A percentile compares a stretch with the other conserved stretches of the same genome.
These are phyloP conservation scores for Trichoderma oligosporum DNA, from an alignment of 2,329 filamentous ascomycete genomes.

Conservation along the genomic window DNA sequence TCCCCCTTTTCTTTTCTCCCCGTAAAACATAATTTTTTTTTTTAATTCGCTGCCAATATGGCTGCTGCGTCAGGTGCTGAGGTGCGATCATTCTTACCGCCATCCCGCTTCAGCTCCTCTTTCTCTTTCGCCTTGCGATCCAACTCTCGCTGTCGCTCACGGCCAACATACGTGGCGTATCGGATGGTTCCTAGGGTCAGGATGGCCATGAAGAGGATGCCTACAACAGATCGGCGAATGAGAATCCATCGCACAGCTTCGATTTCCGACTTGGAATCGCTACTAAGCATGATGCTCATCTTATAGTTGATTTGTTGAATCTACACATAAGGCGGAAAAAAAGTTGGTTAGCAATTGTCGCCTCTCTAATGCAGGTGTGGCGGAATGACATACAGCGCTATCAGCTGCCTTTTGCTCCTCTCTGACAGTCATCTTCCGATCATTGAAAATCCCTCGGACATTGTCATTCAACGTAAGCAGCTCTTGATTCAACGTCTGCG, in stretches of 20 bases:
- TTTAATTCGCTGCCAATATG: slow-evolving; percentile 56
- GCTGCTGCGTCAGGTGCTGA: slow-evolving; percentile 51
- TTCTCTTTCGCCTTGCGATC: slow-evolving; percentile 43
- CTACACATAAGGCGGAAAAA: slow-evolving; percentile 37
- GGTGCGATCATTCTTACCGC: slow-evolving; percentile 45
- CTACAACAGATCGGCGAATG: slow-evolving; percentile 59
- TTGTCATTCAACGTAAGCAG: slow-evolving; percentile 78
- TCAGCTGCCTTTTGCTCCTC: slow-evolving; percentile 85
- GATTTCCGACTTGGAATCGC: slow-evolving; percentile 86
- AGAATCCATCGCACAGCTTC: slow-evolving; percentile 86
- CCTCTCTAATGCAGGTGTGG: not conserved
- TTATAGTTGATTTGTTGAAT: slow-evolving; percentile 96
- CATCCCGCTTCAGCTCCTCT: slow-evolving; percentile 41
- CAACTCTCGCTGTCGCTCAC: slow-evolving; percentile 47
- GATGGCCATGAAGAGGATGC: slow-evolving; percentile 64
- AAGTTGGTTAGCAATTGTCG: not conserved
- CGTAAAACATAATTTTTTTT: too few relatives aligned
- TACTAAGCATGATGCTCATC: slow-evolving; percentile 85
- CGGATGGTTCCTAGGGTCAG: slow-evolving; percentile 57
- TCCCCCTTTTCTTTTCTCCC: not conserved
- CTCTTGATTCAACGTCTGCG: slow-evolving; percentile 81
- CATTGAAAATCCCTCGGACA: slow-evolving; percentile 93
- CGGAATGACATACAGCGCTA: slow-evolving; percentile 56
- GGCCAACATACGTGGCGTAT: slow-evolving; percentile 55
- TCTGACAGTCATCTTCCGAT: slow-evolving; percentile 86